phyloP scores from a whole-genome alignment of 1,284 basidiomycete genomes.

The Taiwanofungus camphoratus region DNA sequence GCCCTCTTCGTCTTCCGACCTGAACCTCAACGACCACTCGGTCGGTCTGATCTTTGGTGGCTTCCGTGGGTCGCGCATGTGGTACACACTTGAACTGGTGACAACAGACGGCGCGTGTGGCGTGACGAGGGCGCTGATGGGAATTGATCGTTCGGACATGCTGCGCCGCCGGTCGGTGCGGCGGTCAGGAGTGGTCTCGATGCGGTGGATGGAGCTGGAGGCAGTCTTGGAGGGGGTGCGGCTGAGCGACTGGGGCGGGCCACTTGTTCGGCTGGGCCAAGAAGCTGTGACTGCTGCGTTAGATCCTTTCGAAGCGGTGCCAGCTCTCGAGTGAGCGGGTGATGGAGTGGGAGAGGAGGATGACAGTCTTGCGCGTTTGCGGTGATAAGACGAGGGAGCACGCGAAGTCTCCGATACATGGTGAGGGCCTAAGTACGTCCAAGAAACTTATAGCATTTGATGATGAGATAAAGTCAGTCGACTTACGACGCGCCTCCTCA shows the following conservation, averaged over 20 bases:
- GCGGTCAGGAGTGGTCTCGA: constrained; percentile 17
- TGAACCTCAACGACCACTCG: constrained; percentile 52
- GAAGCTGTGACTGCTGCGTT: constrained; percentile 41
- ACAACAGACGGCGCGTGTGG: constrained; percentile 71
- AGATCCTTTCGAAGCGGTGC: constrained; percentile 29
- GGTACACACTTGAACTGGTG: constrained; percentile 49
- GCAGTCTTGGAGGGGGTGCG: constrained; percentile 36
- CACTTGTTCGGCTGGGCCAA: constrained; percentile 48
- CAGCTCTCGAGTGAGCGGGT: constrained; percentile 23
- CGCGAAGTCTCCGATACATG: constrained; percentile 28
- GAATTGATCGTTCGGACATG: constrained; percentile 49
- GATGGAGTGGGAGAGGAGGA: constrained; percentile 33
- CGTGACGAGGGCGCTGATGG: constrained; percentile 66
- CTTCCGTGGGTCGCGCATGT: constrained; percentile 73
- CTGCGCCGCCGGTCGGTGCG: constrained; percentile 21
- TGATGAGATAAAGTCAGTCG: constrained; percentile 6
- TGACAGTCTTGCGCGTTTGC: constrained; percentile 62
- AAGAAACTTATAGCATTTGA: background rate
- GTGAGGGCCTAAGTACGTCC: constrained; percentile 16
- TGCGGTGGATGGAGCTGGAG: constrained; percentile 20
- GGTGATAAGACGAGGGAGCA: constrained; percentile 63
- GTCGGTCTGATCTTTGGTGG: constrained; percentile 54
- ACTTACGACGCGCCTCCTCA: constrained; percentile 44
- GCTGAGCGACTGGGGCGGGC: constrained; percentile 25
- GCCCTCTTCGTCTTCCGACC: constrained; percentile 47